Base-by-base conservation (phyloP, 2,329 filamentous ascomycete genomes). In the Lachnellula willkommii region DNA sequence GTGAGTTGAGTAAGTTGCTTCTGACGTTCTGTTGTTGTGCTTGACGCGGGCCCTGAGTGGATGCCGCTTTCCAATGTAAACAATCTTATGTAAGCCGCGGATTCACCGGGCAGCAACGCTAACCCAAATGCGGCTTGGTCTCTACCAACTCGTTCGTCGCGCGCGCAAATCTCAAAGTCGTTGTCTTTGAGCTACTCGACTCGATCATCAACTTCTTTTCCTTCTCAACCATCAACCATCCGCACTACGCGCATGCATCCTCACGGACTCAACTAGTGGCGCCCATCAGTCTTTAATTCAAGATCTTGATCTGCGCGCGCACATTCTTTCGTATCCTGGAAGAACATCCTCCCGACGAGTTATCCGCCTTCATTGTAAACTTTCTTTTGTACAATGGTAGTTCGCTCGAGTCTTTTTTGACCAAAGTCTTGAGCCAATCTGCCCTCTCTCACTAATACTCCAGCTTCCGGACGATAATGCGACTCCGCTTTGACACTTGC, bases 371-470 rank as follows among this genome's bases (percentile, higher is more conserved):
- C 42, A 50, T 48, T 57, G 46, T 60, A 55, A 28, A 50, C 47
- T 47, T 66, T 60, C 63, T 53, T 53, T 63, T 58, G 61, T 59
- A 61, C 51, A 37, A 62, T 63, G 60, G 53, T 60, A 45, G 35
- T 43, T 32, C 39, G 42, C 50, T 57, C 59, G 60, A 60, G 56
- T 52, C 55, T 63, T 50, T 60, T 37, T 55, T 61, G 53, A 60
- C 49, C 60, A 58, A 56, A 54, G 36, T 51, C 53, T 54, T 26
- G 57, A 59, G 53, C 49, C 36, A 32, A 42, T 58, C 35, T 46
- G 22, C 49, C 50, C 47, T 48, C 42, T 49, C 40, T 50, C 47
- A 62, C 61, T 63, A 60, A 63, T 46, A 28, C n/a, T 47, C 32
- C 46, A 46, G 22, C 32, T 9, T 42, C 17, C 32, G 20, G 28